Evolutionary conservation across 306 rosid species (phyloP), one percentile per base, ranked within the genome.

Genomic region (Quercus berberidifolia): DNA sequence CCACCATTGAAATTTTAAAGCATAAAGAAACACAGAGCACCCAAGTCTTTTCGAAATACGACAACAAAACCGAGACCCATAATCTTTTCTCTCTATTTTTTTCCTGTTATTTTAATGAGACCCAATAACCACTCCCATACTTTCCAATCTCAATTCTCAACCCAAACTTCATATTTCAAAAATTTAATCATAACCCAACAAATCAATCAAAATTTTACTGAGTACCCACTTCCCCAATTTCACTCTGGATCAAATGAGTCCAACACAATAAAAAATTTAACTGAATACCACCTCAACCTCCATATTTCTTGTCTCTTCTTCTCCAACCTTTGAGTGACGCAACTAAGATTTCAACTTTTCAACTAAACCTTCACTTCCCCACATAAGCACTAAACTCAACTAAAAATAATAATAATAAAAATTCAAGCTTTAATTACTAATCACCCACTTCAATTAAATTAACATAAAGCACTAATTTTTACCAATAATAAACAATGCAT

Each of bases 81-180:
- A 63, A 60, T 28, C 67, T 73, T 62, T 12, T 13, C 54, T 3
- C 15, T 49, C 15, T 12, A 10, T 3, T 49, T 12, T 49, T 49
- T 12, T 12, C 0, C 17, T 11, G 54, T 12, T 49, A 49, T 12
- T 49, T 49, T 49, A 49, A 49, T 12, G 54, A 49, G 14, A 49
- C 15, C 54, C 54, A 49, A 49, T 49, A 49, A 49, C 54, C 17
- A 49, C 4, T 12, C 54, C 54, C 54, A 58, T 23, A 76, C 14
- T 56, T 69, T 56, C 74, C 65, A 75, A 72, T 72, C 55, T 79
- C 75, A 55, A 69, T 51, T 60, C 35, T 26, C 54, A 49, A 49
- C 17, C 54, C 54, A 49, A 12, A 49, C 54, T 49, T 49, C 54
- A 49, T 12, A 38, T 7, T 49, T 10, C 15, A 4, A 14, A 13